Percentiles rank a stretch among this genome's conserved stretches.
phyloP scores from a whole-genome alignment of 169 alveolate genomes.

The Cryptosporidium canis region DNA sequence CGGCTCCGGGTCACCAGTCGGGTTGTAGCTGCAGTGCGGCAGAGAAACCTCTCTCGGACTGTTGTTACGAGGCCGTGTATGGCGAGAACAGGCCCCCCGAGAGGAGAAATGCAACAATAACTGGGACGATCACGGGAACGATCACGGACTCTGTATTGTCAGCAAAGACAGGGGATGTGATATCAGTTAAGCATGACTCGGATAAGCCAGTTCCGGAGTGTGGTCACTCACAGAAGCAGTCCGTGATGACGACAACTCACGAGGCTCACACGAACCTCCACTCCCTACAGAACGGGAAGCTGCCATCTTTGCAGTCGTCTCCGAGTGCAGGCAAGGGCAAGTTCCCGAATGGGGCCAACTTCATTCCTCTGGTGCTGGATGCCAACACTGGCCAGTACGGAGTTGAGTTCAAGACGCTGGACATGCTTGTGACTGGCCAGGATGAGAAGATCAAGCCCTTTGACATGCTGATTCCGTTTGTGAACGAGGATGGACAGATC shows the following conservation, averaged over 20 bases:
- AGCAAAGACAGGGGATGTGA: slow-evolving; percentile 51
- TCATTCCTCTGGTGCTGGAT: slow-evolving; percentile 56
- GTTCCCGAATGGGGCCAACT: slow-evolving; percentile 61
- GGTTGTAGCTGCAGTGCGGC: background rate
- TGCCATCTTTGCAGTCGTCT: background rate
- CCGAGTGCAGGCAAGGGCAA: slow-evolving; percentile 10
- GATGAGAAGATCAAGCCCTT: slow-evolving; percentile 60
- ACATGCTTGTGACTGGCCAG: slow-evolving; percentile 24
- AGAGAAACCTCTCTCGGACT: slow-evolving; percentile 13
- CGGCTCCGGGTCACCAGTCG: too few species aligned
- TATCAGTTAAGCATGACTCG: slow-evolving; percentile 17
- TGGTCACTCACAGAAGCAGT: background rate
- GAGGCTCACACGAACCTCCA: slow-evolving; percentile 17
- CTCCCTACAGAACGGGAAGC: background rate
- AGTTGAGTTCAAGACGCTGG: slow-evolving; percentile 53
- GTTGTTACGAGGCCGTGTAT: slow-evolving; percentile 52
- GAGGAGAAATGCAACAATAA: slow-evolving; percentile 28
- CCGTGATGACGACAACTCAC: background rate
- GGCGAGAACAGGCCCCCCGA: background rate
- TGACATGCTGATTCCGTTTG: slow-evolving; percentile 64
- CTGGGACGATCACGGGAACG: slow-evolving; percentile 49
- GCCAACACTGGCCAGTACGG: slow-evolving; percentile 71
- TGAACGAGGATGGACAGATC: slow-evolving; percentile 38
- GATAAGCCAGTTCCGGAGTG: slow-evolving; percentile 41
- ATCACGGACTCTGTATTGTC: slow-evolving; percentile 24